Evolutionary conservation across 75 land plant genomes (phyloP), one percentile per base, ranked within the genome.

Genomic region (Picea sitchensis): DNA sequence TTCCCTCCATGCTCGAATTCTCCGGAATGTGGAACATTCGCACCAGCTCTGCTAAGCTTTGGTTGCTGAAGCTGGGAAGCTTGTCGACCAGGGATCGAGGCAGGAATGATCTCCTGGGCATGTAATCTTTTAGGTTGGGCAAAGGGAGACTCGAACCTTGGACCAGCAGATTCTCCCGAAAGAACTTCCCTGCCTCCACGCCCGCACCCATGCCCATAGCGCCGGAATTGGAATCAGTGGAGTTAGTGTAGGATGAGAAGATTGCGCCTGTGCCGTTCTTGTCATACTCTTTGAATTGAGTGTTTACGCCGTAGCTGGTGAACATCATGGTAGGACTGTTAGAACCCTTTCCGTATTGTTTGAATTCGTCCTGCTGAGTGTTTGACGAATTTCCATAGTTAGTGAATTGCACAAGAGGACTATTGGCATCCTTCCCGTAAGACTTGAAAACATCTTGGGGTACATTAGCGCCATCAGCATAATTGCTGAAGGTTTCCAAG

Each of bases 141-240:
- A 80, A 34, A 5, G 80, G 82, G 64, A 83, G 74, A 58, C 69
- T 62, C 8, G 13, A 65, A 2, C 86, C 89, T 14, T 21, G 21
- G 13, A 58, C 47, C 58, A 87, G 67, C 41, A 21, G 4, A 12
- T 20, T 63, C 73, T 84, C 86, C 61, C 88, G 57, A 81, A 87
- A 87, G 80, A 87, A 87, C 68, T 83, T 86, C 14, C 88, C 88
- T 2, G 84, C 71, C 78, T 86, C 85, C 62, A 86, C 85, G 18
- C 20, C 51, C 5, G 2, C 83, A 65, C 86, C 90, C 11, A 88
- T 84, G 86, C 80, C 77, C 26, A 36, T 4, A 9, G 30, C 20
- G 13, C 3, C 6, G 73, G 14, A 4, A 12, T 6, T 32, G 11
- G 15, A 15, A 34, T 12, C 9, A 12, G 72, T 26, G 32, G 72